Evolutionary conservation across 305 asterid genomes (phyloP), one percentile per base, ranked within the genome.

Genomic region (Caryopteris hybrid): DNA sequence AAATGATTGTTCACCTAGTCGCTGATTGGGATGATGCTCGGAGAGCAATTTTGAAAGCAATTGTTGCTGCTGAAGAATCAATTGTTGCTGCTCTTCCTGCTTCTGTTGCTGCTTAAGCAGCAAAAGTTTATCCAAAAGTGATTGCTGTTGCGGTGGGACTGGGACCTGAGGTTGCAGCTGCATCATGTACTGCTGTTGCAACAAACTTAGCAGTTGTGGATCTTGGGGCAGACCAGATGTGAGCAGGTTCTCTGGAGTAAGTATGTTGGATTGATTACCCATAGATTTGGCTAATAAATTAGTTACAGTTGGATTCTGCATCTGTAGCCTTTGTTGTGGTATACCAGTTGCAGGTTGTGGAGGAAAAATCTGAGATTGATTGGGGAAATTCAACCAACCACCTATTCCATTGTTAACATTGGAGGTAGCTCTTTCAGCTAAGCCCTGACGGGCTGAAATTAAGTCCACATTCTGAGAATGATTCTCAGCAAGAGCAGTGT

Each of bases 111-210:
- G 85, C 84, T 81, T 79, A 62, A 86, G 81, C 81, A 83, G 72
- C 74, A 90, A 57, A 59, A 88, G 66, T 68, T 82, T 82, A 71
- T 90, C 97, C 75, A 90, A 66, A 48, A 82, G 52, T 4, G 84
- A 77, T 33, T 78, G 76, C 78, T 80, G 97, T 62, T 88, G 97
- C 33, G 83, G 62, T 71, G 86, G 62, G 74, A 84, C 75, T 21
- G 86, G 84, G 66, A 84, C 57, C 76, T 86, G 94, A 13, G 90
- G 54, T 38, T 90, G 92, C 38, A 79, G 72, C 80, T 84, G 93
- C 81, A 79, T 50, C 75, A 83, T 68, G 68, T 85, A 84, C 71
- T 88, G 96, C 63, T 88, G 92, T 71, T 86, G 97, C 78, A 86
- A 75, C 76, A 86, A 71, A 81, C 72, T 82, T 52, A 88, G 61